Evolutionary conservation across 495 filamentous ascomycete species (phyloP).

Genomic region (Aspergillus sclerotioniger): DNA sequence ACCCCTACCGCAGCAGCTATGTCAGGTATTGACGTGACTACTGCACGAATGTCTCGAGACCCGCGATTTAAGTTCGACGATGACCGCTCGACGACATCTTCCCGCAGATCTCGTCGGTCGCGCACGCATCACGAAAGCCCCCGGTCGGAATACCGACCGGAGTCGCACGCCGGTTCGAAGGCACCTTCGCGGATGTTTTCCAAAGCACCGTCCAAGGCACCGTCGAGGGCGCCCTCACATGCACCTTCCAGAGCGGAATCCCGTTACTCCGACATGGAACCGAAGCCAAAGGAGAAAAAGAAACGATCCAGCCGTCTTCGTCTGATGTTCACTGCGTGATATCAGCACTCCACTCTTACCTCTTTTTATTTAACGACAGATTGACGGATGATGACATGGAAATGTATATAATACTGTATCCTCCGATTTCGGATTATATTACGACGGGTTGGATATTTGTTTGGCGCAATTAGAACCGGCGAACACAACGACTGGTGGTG

Average conservation of each 20-base stretch:
- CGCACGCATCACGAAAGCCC: conserved; percentile 14
- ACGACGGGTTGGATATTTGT: neutral
- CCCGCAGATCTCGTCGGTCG: conserved; percentile 41
- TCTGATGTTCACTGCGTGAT: conserved; percentile 45
- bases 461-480: neutral
- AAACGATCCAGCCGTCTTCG: conserved; percentile 43
- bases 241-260: conserved; percentile 25
- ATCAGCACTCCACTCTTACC: neutral
- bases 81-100: conserved; percentile 36
- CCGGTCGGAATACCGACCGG: conserved; percentile 21
- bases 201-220: conserved; percentile 21
- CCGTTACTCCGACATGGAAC: conserved; percentile 31
- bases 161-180: conserved; percentile 20
- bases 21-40: conserved; percentile 48
- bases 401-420: conserved; percentile 7
- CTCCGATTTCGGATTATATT: neutral
- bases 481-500: too few relatives aligned
- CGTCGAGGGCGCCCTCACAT: conserved; percentile 17
- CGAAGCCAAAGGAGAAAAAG: conserved; percentile 39
- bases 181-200: conserved; percentile 13
- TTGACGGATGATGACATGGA: neutral
- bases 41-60: conserved; percentile 32
- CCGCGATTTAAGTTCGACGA: conserved; percentile 43
- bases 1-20: conserved; percentile 70
- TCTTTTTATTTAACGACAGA: conserved; percentile 8